Base-by-base conservation (phyloP, 2,329 filamentous ascomycete genomes). In the Kalmusia sp. region DNA sequence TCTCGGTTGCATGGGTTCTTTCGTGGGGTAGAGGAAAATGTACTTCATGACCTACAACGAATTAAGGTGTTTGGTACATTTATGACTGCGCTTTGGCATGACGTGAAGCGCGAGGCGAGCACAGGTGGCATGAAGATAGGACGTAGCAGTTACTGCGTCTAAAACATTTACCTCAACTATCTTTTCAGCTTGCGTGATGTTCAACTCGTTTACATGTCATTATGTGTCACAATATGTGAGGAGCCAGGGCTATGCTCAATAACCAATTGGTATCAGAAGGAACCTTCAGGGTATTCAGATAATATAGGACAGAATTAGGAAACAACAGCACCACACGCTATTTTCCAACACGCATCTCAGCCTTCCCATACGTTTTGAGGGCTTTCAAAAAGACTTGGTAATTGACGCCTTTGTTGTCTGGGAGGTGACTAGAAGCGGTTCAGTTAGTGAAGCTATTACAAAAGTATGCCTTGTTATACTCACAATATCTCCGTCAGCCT, bases 321-420 rank as follows among this genome's bases (percentile, higher is more conserved):
- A 8, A 40, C n/a, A 2, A 19, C 37, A n/a, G 19, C 27, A 8
- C 14, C 34, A 4, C 15, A 8, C 15, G 27, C 37, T 76, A 87
- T 65, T 82, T 77, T 24, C 93, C 93, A 65, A 93, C 86, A 52
- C 93, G 86, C 84, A 98, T 96, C 75, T 96, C 90, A 3, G 93
- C 93, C 61, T 87, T 88, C 8, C 92, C 89, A 76, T 86, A 99
- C 66, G 89, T 91, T 73, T 91, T 89, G 63, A 99, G 77, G 1
- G 89, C 93, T 58, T 88, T 84, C 59, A 98, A 80, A 74, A 98
- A 99, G 25, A 96, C 89, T 70, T 97, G 93, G 74, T 99, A 99
- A 38, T 92, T 92, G 15, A 99, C 93, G 1, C 87, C 87, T 58
- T 89, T 84, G 72, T 92, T 92, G 69, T 93, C 90, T 51, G 84